Evolutionary conservation across 2,329 filamentous ascomycete species (phyloP), one percentile per base, ranked within the genome.

Genomic region (Colletotrichum sansevieriae): DNA sequence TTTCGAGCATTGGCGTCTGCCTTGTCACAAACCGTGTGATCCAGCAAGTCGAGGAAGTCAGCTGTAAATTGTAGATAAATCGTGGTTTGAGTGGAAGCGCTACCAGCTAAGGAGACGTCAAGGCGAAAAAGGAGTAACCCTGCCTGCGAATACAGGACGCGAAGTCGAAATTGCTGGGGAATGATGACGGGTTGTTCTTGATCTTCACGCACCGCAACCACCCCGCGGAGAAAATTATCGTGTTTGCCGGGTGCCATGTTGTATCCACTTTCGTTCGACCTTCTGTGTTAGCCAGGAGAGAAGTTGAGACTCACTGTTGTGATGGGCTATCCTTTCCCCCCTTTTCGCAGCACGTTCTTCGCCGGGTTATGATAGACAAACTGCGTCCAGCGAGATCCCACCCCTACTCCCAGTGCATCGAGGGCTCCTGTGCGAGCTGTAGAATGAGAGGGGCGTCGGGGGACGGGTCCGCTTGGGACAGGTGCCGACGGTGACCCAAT

Each of bases 371-470:
- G 20, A 46, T 11, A 20, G 43, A 11, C 20, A 20, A 20, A 18
- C 20, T 20, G n/a, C n/a, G n/a, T 46, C n/a, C n/a, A 11, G 43
- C n/a, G 3, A 46, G 43, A 46, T 46, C n/a, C 9, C 22, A 20
- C 2, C n/a, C 15, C 43, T 46, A 11, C 43, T 46, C 43, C 43
- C 20, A 46, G 20, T 46, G n/a, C n/a, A 46, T 46, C n/a, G n/a
- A 46, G 43, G 43, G 20, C 43, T 46, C n/a, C 43, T 46, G n/a
- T 11, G 20, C n/a, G n/a, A 46, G 43, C 20, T 20, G n/a, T 46
- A 46, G n/a, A 46, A 46, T 46, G n/a, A 46, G n/a, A 10, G n/a
- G 43, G 43, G 43, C 43, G n/a, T n/a, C n/a, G n/a, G 43, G 20
- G 10, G 12, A 46, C n/a, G n/a, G 43, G 43, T 46, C 43, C 43